Evolutionary conservation across 345 rosid genomes (phyloP).

Genomic region (Psidium guajava): DNA sequence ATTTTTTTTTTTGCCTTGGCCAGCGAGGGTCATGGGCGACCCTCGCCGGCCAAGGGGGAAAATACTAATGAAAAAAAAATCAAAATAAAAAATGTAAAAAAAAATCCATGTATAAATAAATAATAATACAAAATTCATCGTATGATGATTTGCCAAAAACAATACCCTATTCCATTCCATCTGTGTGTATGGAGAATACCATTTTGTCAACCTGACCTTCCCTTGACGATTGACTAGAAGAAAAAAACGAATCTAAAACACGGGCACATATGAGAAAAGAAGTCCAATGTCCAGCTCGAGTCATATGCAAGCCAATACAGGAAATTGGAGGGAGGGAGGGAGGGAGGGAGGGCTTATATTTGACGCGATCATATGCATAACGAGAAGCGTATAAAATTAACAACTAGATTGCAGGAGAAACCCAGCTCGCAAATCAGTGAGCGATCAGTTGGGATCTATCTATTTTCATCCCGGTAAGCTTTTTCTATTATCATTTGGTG

Average conservation of each 20-base stretch:
- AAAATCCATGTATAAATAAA: too few species aligned
- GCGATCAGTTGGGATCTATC: background rate
- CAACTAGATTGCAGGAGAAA: background rate
- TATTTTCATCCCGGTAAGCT: background rate
- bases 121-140: too few species aligned
- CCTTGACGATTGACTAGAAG: too few species aligned
- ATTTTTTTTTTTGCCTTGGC: too few species aligned
- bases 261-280: background rate
- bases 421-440: background rate
- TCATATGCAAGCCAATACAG: background rate
- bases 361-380: background rate
- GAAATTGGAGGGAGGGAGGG: background rate
- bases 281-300: background rate
- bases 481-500: background rate
- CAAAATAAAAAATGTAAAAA: too few species aligned
- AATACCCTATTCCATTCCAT: too few species aligned
- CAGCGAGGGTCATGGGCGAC: too few species aligned
- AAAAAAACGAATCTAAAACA: slow-evolving; percentile 60
- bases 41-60: too few species aligned
- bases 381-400: background rate
- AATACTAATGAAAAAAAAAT: too few species aligned
- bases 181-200: too few species aligned
- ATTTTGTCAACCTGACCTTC: too few species aligned
- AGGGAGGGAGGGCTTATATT: background rate
- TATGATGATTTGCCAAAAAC: too few species aligned